Conservation (phyloP, 2,329 filamentous ascomycete genomes). For the Didymella exigua region DNA sequence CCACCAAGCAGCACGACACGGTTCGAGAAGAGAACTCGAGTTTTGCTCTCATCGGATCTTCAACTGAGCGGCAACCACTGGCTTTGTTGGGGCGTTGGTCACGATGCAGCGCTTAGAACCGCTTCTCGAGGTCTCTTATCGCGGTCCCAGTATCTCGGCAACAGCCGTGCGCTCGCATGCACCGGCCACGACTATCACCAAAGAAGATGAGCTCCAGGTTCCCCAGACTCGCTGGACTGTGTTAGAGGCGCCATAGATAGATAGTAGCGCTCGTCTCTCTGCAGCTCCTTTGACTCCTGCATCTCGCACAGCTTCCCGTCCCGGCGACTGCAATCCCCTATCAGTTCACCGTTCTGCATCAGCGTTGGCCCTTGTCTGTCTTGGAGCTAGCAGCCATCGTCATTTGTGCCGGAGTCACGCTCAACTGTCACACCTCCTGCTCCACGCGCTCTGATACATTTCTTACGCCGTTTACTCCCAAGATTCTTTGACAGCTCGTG, state of each 20-base stretch:
- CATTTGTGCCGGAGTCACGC: slow-evolving; percentile 43
- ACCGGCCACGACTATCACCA: slow-evolving; percentile 14
- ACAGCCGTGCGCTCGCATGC: slow-evolving; percentile 19
- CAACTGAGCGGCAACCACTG: not conserved
- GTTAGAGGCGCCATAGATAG: slow-evolving; percentile 23
- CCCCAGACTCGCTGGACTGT: slow-evolving; percentile 30
- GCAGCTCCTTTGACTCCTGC: slow-evolving; percentile 24
- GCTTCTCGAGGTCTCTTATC: slow-evolving; percentile 9
- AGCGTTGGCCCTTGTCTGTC: slow-evolving; percentile 22
- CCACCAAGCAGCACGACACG: not conserved
- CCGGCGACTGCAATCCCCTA: slow-evolving; percentile 15
- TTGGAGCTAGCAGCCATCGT: slow-evolving; percentile 15
- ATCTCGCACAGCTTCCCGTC: slow-evolving; percentile 7
- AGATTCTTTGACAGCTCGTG: slow-evolving; percentile 4
- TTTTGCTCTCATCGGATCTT: not conserved
- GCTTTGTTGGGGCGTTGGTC: not conserved
- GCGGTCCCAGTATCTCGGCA: not conserved
- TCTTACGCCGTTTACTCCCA: not conserved
- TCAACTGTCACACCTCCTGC: slow-evolving; percentile 29
- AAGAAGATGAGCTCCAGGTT: slow-evolving; percentile 24
- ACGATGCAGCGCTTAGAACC: not conserved
- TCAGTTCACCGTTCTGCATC: slow-evolving; percentile 18
- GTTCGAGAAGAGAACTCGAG: not conserved
- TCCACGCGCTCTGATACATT: slow-evolving; percentile 14
- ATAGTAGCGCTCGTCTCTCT: slow-evolving; percentile 15